These are phyloP conservation scores for Fusarium dlaminii DNA, from an alignment of 2,329 filamentous ascomycete species.

Conservation along the genomic window DNA sequence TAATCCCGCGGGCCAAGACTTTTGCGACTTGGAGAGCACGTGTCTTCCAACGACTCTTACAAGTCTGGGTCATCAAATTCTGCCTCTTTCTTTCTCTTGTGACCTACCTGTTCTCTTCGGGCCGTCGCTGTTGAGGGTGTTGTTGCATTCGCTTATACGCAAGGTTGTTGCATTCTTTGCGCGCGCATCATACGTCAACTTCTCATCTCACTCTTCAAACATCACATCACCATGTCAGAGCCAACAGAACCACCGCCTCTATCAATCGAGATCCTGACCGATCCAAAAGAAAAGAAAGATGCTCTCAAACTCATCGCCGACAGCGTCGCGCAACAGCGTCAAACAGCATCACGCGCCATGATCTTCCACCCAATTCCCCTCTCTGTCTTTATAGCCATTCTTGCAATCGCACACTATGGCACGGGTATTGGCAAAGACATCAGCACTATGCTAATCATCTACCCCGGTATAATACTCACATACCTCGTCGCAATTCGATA, in stretches of 20 bases:
- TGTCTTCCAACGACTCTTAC: neutral
- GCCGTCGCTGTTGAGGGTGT: neutral
- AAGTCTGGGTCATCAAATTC: neutral
- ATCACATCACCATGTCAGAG: conserved; percentile 10
- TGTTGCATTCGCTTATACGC: neutral
- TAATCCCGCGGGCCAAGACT: conserved; percentile 22
- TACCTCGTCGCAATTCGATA: conserved; percentile 70
- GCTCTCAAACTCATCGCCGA: conserved; percentile 80
- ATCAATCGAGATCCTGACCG: conserved; percentile 63
- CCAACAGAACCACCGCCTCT: conserved; percentile 64
- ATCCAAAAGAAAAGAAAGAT: conserved; percentile 67
- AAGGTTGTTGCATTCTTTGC: neutral
- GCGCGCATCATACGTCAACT: neutral
- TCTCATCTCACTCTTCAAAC: neutral
- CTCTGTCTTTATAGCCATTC: conserved; percentile 53
- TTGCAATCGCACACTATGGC: conserved; percentile 55
- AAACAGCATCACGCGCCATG: conserved; percentile 70
- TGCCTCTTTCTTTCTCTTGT: neutral
- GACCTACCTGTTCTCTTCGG: neutral
- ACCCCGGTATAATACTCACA: conserved; percentile 69
- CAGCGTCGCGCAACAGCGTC: conserved; percentile 83
- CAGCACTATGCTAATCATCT: conserved; percentile 63
- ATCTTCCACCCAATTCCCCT: conserved; percentile 69
- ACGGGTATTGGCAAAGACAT: conserved; percentile 56
- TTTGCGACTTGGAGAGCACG: neutral